phyloP scores from a whole-genome alignment of 805 yeast species.

The Kazachstania martiniae region DNA sequence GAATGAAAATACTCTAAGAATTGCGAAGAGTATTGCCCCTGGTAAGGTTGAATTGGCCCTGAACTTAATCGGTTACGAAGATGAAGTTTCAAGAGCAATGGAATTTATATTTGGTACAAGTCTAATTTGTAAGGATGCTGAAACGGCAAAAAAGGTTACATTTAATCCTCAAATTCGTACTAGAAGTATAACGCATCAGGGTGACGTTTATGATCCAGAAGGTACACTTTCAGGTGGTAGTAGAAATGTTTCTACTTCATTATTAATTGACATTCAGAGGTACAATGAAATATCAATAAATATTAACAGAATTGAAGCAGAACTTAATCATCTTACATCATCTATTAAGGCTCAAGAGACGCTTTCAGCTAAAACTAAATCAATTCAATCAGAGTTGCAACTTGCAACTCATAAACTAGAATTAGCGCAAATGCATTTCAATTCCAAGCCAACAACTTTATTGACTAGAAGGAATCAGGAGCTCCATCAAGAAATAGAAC shows the following conservation, averaged over 20 bases:
- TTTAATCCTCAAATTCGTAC: conserved; percentile 73
- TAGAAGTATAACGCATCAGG: conserved; percentile 80
- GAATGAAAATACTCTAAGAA: conserved; percentile 38
- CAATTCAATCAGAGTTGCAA: conserved; percentile 48
- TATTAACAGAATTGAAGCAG: conserved; percentile 32
- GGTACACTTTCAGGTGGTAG: conserved; percentile 97
- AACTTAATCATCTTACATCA: conserved; percentile 31
- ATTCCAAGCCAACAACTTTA: conserved; percentile 44
- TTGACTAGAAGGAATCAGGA: conserved; percentile 41
- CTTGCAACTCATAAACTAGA: conserved; percentile 49
- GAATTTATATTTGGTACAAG: conserved; percentile 83
- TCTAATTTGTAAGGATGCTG: conserved; percentile 79
- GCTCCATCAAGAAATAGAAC: conserved; percentile 36
- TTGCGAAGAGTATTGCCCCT: conserved; percentile 73
- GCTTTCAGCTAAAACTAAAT: conserved; percentile 39
- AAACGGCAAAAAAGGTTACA: conserved; percentile 80
- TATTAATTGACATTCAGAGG: conserved; percentile 55
- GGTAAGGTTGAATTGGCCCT: conserved; percentile 84
- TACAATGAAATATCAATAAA: conserved; percentile 38
- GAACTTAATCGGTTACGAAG: conserved; percentile 64
- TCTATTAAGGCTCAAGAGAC: conserved; percentile 34
- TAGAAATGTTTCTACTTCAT: conserved; percentile 45
- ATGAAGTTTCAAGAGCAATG: conserved; percentile 70
- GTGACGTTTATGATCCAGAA: conserved; percentile 91
- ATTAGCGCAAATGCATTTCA: conserved; percentile 43